Evolutionary conservation across 1,284 basidiomycete species (phyloP).

Genomic region (Trichosporon ovoides): DNA sequence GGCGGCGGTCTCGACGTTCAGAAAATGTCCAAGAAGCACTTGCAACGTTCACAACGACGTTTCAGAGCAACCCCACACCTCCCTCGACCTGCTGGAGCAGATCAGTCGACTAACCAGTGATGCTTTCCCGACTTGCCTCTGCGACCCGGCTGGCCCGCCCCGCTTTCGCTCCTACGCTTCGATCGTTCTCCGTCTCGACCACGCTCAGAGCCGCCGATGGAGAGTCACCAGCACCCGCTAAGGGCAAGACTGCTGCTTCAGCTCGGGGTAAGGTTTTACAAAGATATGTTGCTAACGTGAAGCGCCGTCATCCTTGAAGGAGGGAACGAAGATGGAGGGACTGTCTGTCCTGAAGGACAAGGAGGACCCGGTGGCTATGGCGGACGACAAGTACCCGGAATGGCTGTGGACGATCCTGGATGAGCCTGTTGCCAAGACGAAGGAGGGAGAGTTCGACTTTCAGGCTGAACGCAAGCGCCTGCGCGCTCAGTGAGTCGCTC

Average conservation of each 20-base stretch:
- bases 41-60: neutral
- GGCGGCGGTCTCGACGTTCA: neutral
- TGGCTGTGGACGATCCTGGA: slow-evolving; percentile 80
- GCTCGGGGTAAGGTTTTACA: slow-evolving; percentile 27
- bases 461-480: slow-evolving; percentile 39
- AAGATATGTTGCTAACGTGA: neutral
- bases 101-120: neutral
- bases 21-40: slow-evolving; percentile 1
- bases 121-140: neutral
- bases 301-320: slow-evolving; percentile 53
- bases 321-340: slow-evolving; percentile 68
- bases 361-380: slow-evolving; percentile 66
- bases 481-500: slow-evolving; percentile 37
- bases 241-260: slow-evolving; percentile 38
- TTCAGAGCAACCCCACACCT: neutral
- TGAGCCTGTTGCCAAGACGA: slow-evolving; percentile 19
- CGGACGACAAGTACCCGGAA: slow-evolving; percentile 78
- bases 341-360: slow-evolving; percentile 79
- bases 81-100: neutral
- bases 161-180: neutral
- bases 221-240: neutral
- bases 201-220: neutral
- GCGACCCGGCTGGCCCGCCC: neutral
- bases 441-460: slow-evolving; percentile 34
- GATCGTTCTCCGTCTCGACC: neutral